Evolutionary conservation across 768 basidiomycete species (phyloP).

Genomic region (Trametopsis cervina): DNA sequence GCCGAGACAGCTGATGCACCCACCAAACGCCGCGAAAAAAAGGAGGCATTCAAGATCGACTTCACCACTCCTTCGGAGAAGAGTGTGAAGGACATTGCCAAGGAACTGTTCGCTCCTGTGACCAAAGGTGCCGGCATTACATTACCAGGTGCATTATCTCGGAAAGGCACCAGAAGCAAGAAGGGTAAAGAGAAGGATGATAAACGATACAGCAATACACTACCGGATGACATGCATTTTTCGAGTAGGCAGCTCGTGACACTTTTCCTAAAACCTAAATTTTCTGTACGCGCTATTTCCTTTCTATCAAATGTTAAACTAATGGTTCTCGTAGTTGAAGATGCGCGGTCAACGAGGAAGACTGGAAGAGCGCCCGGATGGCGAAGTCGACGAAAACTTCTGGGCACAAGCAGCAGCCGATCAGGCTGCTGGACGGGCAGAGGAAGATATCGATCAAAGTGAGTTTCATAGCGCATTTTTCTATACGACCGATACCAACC

Average conservation of each 20-base stretch:
- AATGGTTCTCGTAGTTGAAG: conserved; percentile 49
- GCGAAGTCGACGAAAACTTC: conserved; percentile 92
- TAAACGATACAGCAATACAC: conserved; percentile 65
- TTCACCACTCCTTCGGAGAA: conserved; percentile 59
- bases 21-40: conserved; percentile 60
- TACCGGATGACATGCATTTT: conserved; percentile 99
- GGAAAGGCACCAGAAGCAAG: conserved; percentile 32
- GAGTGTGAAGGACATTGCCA: conserved; percentile 50
- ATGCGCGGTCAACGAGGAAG: conserved; percentile 67
- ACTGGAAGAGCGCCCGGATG: conserved; percentile 58
- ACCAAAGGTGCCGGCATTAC: conserved; percentile 66
- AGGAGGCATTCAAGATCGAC: conserved; percentile 79
- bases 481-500: not conserved
- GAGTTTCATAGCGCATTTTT: conserved; percentile 20
- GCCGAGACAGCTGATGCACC: conserved; percentile 45
- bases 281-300: conserved; percentile 59
- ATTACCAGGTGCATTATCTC: conserved; percentile 33
- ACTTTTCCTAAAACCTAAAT: conserved; percentile 94
- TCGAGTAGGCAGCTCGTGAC: conserved; percentile 84
- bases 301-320: not conserved
- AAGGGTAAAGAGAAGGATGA: conserved; percentile 46
- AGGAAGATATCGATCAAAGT: conserved; percentile 61
- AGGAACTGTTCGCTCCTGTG: conserved; percentile 74
- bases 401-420: conserved; percentile 95
- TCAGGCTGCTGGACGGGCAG: conserved; percentile 54